Base-by-base conservation (phyloP, 148 eudicot species). In the Dianthus caryophyllus region DNA sequence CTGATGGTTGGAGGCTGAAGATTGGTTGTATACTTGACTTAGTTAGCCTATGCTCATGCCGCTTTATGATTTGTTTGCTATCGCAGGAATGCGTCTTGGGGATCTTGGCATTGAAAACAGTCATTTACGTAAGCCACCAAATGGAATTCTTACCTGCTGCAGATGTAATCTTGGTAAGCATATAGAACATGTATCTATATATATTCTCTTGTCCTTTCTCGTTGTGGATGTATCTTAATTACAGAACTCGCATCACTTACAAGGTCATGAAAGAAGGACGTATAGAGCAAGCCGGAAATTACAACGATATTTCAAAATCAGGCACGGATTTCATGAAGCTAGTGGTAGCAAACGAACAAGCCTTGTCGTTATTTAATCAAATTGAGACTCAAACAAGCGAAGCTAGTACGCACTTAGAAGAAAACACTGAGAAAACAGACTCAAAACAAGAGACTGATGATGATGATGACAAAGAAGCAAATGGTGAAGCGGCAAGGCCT, bases 251-350 rank as follows among this genome's bases (percentile, higher is more conserved):
- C 2, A 2, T 50, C 60, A 15, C 47, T 7, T 58, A 50, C 51
- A 68, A 85, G 90, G 87, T 83, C 65, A 83, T 86, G 82, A 86
- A 81, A 80, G 87, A 83, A 56, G 90, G 90, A 24, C 72, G 47
- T 41, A 79, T 86, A 64, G 36, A 71, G 47, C 87, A 86, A 81
- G 80, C 87, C 17, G 84, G 84, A n/a, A 79, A 77, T 56, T 65
- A 47, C 55, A 49, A 65, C 49, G 68, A 65, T 20, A 48, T 65
- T 20, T 57, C 49, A 29, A 16, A 56, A 4, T 48, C 44, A 29
- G 68, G 68, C n/a, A 65, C 68, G 8, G 55, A 49, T 9, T 65
- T 65, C 44, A 48, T 26, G 56, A 43, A 65, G 29, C 41, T 65
- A 15, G 56, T 65, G 38, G 68, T 56, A 61, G 91, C 91, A 24